Percentiles rank a stretch among this genome's conserved stretches.
Evolutionary conservation across 2,329 filamentous ascomycete genomes (phyloP).

Genomic region (Diaporthe sp.): DNA sequence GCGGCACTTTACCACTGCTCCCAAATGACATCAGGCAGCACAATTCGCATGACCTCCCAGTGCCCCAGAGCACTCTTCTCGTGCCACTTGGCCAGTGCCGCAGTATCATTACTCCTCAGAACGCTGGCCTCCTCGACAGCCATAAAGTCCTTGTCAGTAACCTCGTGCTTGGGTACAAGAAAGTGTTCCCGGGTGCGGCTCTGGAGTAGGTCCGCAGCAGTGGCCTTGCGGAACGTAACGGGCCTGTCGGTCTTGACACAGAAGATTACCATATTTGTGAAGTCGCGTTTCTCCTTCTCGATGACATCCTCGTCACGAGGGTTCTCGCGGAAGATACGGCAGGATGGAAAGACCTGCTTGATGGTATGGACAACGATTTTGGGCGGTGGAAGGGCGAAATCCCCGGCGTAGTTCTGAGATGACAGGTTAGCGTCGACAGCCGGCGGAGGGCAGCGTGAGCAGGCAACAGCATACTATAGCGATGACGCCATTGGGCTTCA

Average conservation of each 20-base stretch:
- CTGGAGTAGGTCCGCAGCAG: slow-evolving; percentile 75
- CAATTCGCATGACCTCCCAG: slow-evolving; percentile 91
- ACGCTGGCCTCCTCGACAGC: slow-evolving; percentile 62
- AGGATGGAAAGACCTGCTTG: slow-evolving; percentile 84
- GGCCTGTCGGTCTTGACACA: slow-evolving; percentile 74
- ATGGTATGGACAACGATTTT: slow-evolving; percentile 87
- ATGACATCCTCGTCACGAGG: slow-evolving; percentile 64
- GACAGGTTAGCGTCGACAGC: slow-evolving; percentile 29
- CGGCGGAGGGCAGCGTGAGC: background rate
- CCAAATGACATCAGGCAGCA: slow-evolving; percentile 85
- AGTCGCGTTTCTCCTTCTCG: slow-evolving; percentile 71
- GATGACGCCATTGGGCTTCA: slow-evolving; percentile 84
- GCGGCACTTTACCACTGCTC: slow-evolving; percentile 76
- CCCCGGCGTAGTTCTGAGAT: slow-evolving; percentile 90
- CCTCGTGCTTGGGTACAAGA: slow-evolving; percentile 80
- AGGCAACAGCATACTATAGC: slow-evolving; percentile 78
- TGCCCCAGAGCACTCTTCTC: slow-evolving; percentile 83
- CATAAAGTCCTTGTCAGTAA: slow-evolving; percentile 64
- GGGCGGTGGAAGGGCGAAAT: slow-evolving; percentile 82
- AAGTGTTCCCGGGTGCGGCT: slow-evolving; percentile 79
- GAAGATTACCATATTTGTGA: slow-evolving; percentile 97
- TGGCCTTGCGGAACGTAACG: slow-evolving; percentile 77
- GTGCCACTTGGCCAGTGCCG: slow-evolving; percentile 78
- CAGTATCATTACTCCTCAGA: slow-evolving; percentile 74
- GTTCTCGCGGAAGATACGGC: slow-evolving; percentile 89